These are phyloP conservation scores for Marasmius tenuissimus DNA, from an alignment of 1,284 basidiomycete species.

Conservation along the genomic window DNA sequence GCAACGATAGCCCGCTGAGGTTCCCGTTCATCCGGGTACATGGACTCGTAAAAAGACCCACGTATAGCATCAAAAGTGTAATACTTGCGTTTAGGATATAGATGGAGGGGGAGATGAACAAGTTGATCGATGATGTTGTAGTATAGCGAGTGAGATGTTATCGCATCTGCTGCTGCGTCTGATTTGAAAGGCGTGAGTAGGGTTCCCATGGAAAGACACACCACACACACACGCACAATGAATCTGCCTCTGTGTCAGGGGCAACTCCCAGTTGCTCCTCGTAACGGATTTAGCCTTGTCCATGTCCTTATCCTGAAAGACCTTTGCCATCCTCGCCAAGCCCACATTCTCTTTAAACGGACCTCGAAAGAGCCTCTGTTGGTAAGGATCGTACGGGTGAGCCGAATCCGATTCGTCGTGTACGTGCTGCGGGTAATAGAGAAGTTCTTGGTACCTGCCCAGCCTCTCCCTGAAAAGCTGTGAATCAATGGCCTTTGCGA, in stretches of 20 bases:
- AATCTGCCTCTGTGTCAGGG: slow-evolving; percentile 45
- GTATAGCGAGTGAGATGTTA: slow-evolving; percentile 56
- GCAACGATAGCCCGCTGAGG: neutral
- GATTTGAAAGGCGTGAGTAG: too few species aligned
- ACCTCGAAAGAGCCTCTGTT: slow-evolving; percentile 44
- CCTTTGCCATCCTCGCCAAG: slow-evolving; percentile 58
- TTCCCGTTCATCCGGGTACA: slow-evolving; percentile 6
- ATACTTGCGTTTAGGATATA: slow-evolving; percentile 44
- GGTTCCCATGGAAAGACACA: too few species aligned
- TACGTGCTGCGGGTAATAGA: neutral
- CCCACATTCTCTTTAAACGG: slow-evolving; percentile 55
- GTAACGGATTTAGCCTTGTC: slow-evolving; percentile 54
- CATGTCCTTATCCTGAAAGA: slow-evolving; percentile 52
- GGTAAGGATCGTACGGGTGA: slow-evolving; percentile 6
- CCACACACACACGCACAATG: slow-evolving; percentile 57
- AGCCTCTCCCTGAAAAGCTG: slow-evolving; percentile 37
- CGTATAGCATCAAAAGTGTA: slow-evolving; percentile 57
- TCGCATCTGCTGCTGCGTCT: slow-evolving; percentile 77
- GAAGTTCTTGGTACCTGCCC: slow-evolving; percentile 1
- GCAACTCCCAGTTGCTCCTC: slow-evolving; percentile 66
- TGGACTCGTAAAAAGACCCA: slow-evolving; percentile 36
- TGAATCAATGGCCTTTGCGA: slow-evolving; percentile 70
- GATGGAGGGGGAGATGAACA: neutral
- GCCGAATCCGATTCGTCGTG: too few species aligned
- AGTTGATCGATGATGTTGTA: slow-evolving; percentile 32